Evolutionary conservation across 1,139 yeast genomes (phyloP).

Genomic region (Taiozyma sp.): DNA sequence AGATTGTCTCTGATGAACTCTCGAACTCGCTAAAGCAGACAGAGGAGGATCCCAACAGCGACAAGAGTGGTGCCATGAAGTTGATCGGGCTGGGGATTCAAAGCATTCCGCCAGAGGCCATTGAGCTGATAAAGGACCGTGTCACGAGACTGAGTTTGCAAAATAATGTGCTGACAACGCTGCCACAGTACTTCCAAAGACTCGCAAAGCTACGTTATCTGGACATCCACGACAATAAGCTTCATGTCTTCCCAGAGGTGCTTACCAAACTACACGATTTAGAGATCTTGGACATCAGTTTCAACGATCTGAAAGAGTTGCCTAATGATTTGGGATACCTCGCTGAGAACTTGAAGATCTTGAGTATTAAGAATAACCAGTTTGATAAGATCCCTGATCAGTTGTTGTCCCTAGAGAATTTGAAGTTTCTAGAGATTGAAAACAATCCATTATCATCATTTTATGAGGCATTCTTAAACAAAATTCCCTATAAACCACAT

Average conservation of each 20-base stretch:
- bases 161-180: slow-evolving; percentile 39
- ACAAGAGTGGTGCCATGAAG: slow-evolving; percentile 18
- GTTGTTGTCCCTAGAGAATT: slow-evolving; percentile 44
- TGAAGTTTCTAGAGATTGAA: slow-evolving; percentile 64
- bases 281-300: slow-evolving; percentile 66
- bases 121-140: slow-evolving; percentile 33
- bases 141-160: slow-evolving; percentile 52
- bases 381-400: slow-evolving; percentile 54
- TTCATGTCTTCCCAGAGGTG: slow-evolving; percentile 47
- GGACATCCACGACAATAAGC: slow-evolving; percentile 59
- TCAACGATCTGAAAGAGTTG: slow-evolving; percentile 44
- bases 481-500: slow-evolving; percentile 29
- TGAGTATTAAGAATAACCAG: slow-evolving; percentile 59
- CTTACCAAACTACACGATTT: slow-evolving; percentile 38
- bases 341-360: slow-evolving; percentile 39
- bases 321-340: slow-evolving; percentile 37
- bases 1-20: slow-evolving; percentile 16
- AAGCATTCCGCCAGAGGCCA: slow-evolving; percentile 32
- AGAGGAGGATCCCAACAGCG: slow-evolving; percentile 11
- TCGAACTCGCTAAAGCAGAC: slow-evolving; percentile 6
- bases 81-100: slow-evolving; percentile 31
- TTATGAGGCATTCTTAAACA: slow-evolving; percentile 32
- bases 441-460: slow-evolving; percentile 60
- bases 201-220: slow-evolving; percentile 50
- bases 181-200: slow-evolving; percentile 44